Base-by-base conservation (phyloP, 495 filamentous ascomycete species). In the Penicillium cosmopolitanum region DNA sequence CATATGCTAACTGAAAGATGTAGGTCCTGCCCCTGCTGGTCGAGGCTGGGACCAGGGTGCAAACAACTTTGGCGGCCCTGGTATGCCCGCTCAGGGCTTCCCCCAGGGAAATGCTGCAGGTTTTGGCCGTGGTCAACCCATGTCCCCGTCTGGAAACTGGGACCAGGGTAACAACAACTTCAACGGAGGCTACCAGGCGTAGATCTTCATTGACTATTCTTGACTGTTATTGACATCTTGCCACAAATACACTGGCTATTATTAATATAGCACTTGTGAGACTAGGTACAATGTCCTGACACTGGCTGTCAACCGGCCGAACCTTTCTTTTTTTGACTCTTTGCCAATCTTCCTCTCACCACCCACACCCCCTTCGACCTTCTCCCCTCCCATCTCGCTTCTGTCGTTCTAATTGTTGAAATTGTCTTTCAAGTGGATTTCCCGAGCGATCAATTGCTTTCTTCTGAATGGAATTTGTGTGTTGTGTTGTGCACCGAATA, bases 91-190 rank as follows among this genome's bases (percentile, higher is more conserved):
- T 50, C 87, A 88, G 68, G 84, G 80, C 58, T 86, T 82, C 56
- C 75, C 78, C 54, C 81, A 83, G 60, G 87, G 82, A 43, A 90
- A 87, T 65, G 87, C 89, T 60, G 90, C 88, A 61, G 90, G 90
- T 51, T 96, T 92, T 64, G 90, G 90, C 44, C 91, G 91, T 75
- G 90, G 89, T 63, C 89, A 93, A 63, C 87, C 85, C 63, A 82
- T 86, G 57, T 84, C 89, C 58, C 87, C 85, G 66, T 77, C 86
- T 66, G 89, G 89, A 56, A 71, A 71, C 64, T 94, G 90, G 87
- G 87, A 82, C 65, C 87, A 88, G 66, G 73, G 73, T 56, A 79
- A 76, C 70, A 77, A 74, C 68, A 81, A 82, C 73, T 80, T 79
- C 64, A 84, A 82, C 58, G 77, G 78, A 59, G 78, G 74, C 70